Conservation (phyloP, 148 eudicot genomes). For the Oxyria digyna region DNA sequence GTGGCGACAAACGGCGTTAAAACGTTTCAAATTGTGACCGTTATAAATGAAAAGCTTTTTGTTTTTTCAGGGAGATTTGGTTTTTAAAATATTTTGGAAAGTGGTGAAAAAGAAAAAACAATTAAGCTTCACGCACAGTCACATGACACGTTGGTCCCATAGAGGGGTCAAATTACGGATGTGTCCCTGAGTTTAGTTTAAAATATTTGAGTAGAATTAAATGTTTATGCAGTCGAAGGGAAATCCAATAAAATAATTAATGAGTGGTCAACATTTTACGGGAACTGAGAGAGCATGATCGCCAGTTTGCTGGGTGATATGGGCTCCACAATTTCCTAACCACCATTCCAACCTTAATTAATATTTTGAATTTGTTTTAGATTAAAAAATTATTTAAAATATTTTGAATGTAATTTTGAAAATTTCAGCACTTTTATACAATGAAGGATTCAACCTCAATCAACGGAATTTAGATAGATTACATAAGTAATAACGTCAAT, state of each 20-base stretch:
- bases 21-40: constrained; percentile 7
- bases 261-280: neutral
- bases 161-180: neutral
- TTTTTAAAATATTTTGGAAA: neutral
- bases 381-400: too few species aligned
- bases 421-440: neutral
- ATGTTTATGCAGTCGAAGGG: neutral
- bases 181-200: neutral
- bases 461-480: neutral
- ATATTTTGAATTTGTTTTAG: neutral
- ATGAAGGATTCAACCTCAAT: neutral
- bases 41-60: neutral
- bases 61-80: neutral
- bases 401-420: neutral
- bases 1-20: constrained; percentile 3
- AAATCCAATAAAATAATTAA: neutral
- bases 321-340: neutral
- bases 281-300: neutral
- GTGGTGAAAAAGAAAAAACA: neutral
- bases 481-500: too few species aligned
- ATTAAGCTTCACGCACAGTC: neutral
- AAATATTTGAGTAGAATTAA: neutral
- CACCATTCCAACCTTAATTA: neutral
- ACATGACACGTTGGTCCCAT: constrained; percentile 2
- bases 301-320: neutral